Evolutionary conservation across 257 asterid genomes (phyloP), one percentile per base, ranked within the genome.

Genomic region (Solanum dulcamara): DNA sequence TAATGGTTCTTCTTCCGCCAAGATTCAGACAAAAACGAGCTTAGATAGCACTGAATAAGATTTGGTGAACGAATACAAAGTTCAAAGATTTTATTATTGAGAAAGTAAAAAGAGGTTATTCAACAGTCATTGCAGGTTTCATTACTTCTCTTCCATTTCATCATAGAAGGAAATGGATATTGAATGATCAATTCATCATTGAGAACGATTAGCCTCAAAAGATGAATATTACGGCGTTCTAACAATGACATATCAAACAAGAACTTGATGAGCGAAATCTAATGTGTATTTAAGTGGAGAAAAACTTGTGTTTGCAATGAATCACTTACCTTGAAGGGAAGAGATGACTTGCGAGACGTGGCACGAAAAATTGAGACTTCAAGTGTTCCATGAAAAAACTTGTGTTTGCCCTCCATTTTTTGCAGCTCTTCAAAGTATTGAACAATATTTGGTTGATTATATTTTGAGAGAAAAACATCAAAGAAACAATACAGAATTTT

Each of bases 361-460:
- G 99, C 97, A 9, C 92, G 95, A 83, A 94, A 94, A 57, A 96
- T 92, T 6, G 99, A 92, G 6, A 92, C 97, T 89, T 94, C 99
- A 51, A 96, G 97, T 37, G 98, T 96, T 70, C 99, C 99, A 88
- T 96, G 99, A 80, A 96, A 88, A 84, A 91, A 91, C 91, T 87
- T 89, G 53, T 88, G 83, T 86, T 89, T 90, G 3, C 85, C 91
- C 86, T 89, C 97, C 96, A 94, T 94, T 79, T 72, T 83, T 67
- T 81, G 84, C 17, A 83, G 57, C 50, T 89, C 55, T 85, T 84
- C 32, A 62, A 20, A 74, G 7, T 51, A 24, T 81, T 40, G 20
- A 15, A 15, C 13, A 10, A 46, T 44, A 46, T 1, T 77, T 75
- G 35, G 14, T 77, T 77, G 62, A 46, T 46, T 46, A 46, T 15